phyloP scores from a whole-genome alignment of 345 rosid species.

The Pugionium dolabratum region DNA sequence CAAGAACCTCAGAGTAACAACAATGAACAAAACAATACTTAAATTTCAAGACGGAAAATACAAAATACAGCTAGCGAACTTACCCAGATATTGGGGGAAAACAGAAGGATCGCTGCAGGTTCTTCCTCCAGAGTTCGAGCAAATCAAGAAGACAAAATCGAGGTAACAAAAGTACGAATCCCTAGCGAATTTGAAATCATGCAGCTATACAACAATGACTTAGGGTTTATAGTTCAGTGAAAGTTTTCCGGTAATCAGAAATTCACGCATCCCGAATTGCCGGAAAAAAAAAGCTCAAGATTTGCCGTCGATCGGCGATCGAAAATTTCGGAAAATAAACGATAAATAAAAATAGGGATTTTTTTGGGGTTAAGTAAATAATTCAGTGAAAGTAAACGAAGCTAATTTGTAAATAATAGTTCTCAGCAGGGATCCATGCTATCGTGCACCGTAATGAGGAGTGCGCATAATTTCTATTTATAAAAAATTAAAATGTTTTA shows the following conservation, averaged over 20 bases:
- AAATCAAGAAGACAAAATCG: constrained; percentile 47
- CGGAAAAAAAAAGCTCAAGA: constrained; percentile 31
- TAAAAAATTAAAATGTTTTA: not conserved
- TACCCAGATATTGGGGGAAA: constrained; percentile 49
- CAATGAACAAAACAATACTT: constrained; percentile 20
- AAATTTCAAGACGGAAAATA: constrained; percentile 18
- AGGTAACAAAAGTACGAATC: not conserved
- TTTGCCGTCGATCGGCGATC: constrained; percentile 39
- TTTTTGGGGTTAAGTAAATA: constrained; percentile 32
- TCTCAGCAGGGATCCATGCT: constrained; percentile 8
- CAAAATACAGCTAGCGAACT: constrained; percentile 40
- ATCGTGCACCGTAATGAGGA: constrained; percentile 38
- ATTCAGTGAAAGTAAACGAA: constrained; percentile 41
- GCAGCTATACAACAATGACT: constrained; percentile 13
- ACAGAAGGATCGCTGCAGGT: constrained; percentile 68
- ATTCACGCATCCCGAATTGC: constrained; percentile 30
- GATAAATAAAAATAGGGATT: constrained; percentile 18
- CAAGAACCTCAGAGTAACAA: constrained; percentile 25
- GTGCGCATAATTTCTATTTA: constrained; percentile 27
- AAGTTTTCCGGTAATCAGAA: constrained; percentile 13
- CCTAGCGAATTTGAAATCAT: not conserved
- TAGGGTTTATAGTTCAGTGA: constrained; percentile 32
- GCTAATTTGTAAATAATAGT: constrained; percentile 38
- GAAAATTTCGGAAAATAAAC: constrained; percentile 13
- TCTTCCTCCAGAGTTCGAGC: constrained; percentile 49